Conservation (phyloP, 306 rosid genomes). For the Cucurbita argyrosperma region DNA sequence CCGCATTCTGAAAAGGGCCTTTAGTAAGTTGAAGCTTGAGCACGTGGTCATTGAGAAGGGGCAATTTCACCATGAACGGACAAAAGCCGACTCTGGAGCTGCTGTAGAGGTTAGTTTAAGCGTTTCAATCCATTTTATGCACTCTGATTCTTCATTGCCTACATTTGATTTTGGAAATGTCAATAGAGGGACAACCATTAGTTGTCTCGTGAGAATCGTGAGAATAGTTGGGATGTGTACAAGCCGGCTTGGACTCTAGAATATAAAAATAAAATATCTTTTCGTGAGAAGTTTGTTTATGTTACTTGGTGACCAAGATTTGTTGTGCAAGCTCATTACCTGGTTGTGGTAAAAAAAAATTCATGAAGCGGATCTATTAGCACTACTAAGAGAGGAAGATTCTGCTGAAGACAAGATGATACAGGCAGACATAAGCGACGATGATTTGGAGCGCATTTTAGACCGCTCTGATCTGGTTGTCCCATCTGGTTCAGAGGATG, state of each 20-base stretch:
- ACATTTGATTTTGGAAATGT: background rate
- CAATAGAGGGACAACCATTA: background rate
- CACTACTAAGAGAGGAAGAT: conserved; percentile 60
- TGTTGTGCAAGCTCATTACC: background rate
- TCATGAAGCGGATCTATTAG: conserved; percentile 40
- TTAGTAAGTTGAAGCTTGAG: conserved; percentile 92
- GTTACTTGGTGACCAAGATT: background rate
- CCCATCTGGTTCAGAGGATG: background rate
- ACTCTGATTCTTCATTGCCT: background rate
- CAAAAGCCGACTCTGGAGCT: conserved; percentile 14
- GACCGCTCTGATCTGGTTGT: conserved; percentile 67
- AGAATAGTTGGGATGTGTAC: too few species aligned
- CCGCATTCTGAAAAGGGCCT: conserved; percentile 88
- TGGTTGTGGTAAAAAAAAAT: background rate
- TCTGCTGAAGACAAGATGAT: conserved; percentile 69
- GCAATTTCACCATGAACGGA: conserved; percentile 69
- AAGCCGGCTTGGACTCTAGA: too few species aligned
- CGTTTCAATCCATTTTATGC: background rate
- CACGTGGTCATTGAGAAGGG: conserved; percentile 92
- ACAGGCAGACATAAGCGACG: conserved; percentile 54
- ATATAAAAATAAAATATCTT: too few species aligned
- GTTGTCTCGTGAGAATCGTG: too few species aligned
- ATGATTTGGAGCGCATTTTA: conserved; percentile 56
- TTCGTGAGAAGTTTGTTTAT: background rate
- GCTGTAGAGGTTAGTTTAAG: conserved; percentile 40